Conservation (phyloP, 2,329 filamentous ascomycete species). For the Ascochyta clinopodiicola region DNA sequence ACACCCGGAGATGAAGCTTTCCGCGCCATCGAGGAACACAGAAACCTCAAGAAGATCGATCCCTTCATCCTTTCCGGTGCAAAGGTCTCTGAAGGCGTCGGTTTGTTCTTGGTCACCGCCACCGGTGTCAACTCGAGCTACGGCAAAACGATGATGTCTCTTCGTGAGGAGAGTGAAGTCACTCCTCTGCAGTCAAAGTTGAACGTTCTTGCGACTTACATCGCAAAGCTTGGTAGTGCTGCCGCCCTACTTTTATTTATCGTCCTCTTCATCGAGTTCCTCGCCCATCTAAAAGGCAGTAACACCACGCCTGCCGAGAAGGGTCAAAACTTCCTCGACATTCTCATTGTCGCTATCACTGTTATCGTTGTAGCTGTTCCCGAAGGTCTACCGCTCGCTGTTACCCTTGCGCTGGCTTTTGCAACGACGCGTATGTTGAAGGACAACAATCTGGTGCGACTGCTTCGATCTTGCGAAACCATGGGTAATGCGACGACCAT, state of each 20-base stretch:
- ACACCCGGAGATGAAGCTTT: conserved; percentile 70
- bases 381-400: conserved; percentile 70
- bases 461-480: conserved; percentile 71
- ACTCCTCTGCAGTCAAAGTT: conserved; percentile 81
- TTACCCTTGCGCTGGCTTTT: conserved; percentile 72
- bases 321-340: conserved; percentile 72
- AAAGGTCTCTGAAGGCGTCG: conserved; percentile 77
- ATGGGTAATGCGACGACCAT: conserved; percentile 78
- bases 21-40: conserved; percentile 66
- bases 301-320: conserved; percentile 69
- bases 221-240: conserved; percentile 77
- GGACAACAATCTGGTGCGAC: conserved; percentile 73
- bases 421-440: conserved; percentile 72
- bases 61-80: conserved; percentile 89
- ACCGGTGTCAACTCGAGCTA: conserved; percentile 76
- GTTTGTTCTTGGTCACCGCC: conserved; percentile 76
- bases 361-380: conserved; percentile 74
- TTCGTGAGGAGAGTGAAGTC: conserved; percentile 77
- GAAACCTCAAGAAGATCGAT: conserved; percentile 71
- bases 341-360: conserved; percentile 70
- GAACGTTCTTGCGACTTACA: conserved; percentile 78
- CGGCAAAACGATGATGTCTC: conserved; percentile 79
- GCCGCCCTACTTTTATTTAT: conserved; percentile 83
- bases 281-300: conserved; percentile 68
- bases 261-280: conserved; percentile 84